phyloP scores from a whole-genome alignment of 108 stramenopile genomes.

The Skeletonema marinoi region DNA sequence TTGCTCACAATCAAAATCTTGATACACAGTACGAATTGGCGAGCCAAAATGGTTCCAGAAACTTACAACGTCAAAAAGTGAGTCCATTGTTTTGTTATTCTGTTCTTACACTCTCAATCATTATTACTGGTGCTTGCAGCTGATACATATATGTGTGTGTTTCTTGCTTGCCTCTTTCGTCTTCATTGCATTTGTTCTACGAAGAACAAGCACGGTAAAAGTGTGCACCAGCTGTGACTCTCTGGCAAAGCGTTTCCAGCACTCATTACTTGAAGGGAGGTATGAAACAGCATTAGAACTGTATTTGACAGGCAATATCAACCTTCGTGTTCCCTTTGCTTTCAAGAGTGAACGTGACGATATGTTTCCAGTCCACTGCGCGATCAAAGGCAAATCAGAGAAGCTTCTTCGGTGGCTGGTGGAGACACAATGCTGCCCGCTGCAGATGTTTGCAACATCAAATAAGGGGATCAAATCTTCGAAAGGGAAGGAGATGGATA shows the following conservation, averaged over 20 bases:
- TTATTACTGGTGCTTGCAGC: neutral
- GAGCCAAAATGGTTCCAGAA: slow-evolving; percentile 69
- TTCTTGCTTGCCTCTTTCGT: neutral
- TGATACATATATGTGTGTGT: neutral
- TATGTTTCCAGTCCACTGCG: slow-evolving; percentile 82
- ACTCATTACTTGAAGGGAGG: slow-evolving; percentile 68
- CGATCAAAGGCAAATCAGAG: slow-evolving; percentile 75
- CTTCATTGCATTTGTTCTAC: neutral
- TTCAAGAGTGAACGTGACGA: slow-evolving; percentile 44
- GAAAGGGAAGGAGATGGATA: slow-evolving; percentile 38
- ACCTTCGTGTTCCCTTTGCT: slow-evolving; percentile 77
- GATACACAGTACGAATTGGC: slow-evolving; percentile 48
- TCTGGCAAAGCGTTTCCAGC: slow-evolving; percentile 60
- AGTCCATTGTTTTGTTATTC: neutral
- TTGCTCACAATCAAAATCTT: neutral
- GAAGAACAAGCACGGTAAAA: slow-evolving; percentile 37
- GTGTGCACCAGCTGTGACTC: slow-evolving; percentile 72
- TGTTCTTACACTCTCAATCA: neutral
- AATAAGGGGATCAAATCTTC: slow-evolving; percentile 22
- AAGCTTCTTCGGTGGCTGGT: slow-evolving; percentile 80
- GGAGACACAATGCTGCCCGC: slow-evolving; percentile 80
- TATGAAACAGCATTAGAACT: slow-evolving; percentile 71
- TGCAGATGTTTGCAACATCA: slow-evolving; percentile 54
- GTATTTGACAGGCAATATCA: slow-evolving; percentile 83
- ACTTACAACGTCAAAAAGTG: slow-evolving; percentile 81